Base-by-base conservation (phyloP, 768 basidiomycete genomes). In the Phanerochaete carnosa region DNA sequence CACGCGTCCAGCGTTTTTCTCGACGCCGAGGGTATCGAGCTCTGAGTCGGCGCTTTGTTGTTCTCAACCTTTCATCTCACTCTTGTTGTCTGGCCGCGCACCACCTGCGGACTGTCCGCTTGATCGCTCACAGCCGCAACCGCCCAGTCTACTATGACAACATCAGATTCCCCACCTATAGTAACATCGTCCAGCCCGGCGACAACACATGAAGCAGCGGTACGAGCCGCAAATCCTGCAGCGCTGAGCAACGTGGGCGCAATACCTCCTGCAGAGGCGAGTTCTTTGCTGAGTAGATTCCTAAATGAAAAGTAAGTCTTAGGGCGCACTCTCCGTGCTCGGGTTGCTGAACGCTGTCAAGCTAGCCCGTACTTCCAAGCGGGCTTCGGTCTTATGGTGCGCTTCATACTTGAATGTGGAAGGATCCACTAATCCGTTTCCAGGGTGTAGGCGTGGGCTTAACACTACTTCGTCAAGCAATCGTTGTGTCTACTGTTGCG, bases 371-470 rank as follows among this genome's bases (percentile, higher is more conserved):
- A 94, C 77, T 98, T 99, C 71, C 93, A 96, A 71, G 97, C 96
- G 51, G 96, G 97, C 28, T 98, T 98, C 68, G 97, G 96, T 35
- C 83, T 99, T 37, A 95, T 98, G 95, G 96, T 95, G 65, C 60
- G 76, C 62, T 12, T 45, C 47, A 12, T 57, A 19, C 29, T 16
- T 47, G 0, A 25, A 23, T 30, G 33, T 35, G 8, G 11, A 4
- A 22, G 45, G 16, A 2, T 16, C 22, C 15, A 23, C 28, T 32
- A 23, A 39, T 7, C 13, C 2, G 51, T 8, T 26, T 3, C 32
- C 33, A 98, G 96, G 92, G 94, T n/a, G 79, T 98, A 47, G 94
- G 94, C 16, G 92, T 95, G 25, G 92, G 86, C 47, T 76, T 95
- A 1, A 88, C 90, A 11, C 79, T 82, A 32, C 80, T 95, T 51